Evolutionary conservation across 2,329 filamentous ascomycete species (phyloP).

Genomic region (Diplocarpon mali): DNA sequence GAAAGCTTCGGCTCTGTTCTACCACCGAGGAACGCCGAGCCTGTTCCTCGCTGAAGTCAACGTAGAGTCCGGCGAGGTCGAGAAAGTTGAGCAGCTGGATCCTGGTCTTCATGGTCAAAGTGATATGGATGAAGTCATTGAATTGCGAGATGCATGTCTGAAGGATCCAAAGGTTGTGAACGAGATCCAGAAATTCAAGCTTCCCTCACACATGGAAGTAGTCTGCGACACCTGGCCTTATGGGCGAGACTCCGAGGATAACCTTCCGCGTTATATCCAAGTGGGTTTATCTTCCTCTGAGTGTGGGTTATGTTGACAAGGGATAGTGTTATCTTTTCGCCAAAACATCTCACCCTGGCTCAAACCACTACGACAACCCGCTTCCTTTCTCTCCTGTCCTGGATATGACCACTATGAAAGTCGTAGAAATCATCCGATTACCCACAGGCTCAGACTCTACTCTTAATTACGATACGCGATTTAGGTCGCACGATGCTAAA

Average conservation of each 20-base stretch:
- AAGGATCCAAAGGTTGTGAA: constrained; percentile 14
- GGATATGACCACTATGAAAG: constrained; percentile 15
- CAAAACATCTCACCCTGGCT: constrained; percentile 15
- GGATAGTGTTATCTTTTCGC: constrained; percentile 20
- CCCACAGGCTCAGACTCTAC: constrained; percentile 15
- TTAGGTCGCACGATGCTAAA: constrained; percentile 10
- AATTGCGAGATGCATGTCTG: constrained; percentile 18
- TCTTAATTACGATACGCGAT: constrained; percentile 12
- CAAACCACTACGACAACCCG: constrained; percentile 21
- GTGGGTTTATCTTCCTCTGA: constrained; percentile 6
- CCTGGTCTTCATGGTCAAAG: constrained; percentile 17
- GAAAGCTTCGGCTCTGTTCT: constrained; percentile 15
- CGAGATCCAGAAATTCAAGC: constrained; percentile 13
- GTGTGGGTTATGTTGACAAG: neutral
- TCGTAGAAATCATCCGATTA: constrained; percentile 17
- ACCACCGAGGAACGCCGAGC: constrained; percentile 16
- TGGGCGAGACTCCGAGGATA: constrained; percentile 18
- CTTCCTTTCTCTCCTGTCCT: constrained; percentile 20
- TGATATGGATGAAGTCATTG: constrained; percentile 18
- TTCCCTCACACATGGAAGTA: constrained; percentile 15
- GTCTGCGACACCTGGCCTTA: constrained; percentile 23
- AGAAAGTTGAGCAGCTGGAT: constrained; percentile 14
- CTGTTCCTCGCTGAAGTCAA: constrained; percentile 18
- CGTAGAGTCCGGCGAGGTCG: constrained; percentile 9
- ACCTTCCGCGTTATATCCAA: constrained; percentile 18